These are phyloP conservation scores for Camellia japonica DNA, from an alignment of 148 eudicot genomes.

Conservation along the genomic window DNA sequence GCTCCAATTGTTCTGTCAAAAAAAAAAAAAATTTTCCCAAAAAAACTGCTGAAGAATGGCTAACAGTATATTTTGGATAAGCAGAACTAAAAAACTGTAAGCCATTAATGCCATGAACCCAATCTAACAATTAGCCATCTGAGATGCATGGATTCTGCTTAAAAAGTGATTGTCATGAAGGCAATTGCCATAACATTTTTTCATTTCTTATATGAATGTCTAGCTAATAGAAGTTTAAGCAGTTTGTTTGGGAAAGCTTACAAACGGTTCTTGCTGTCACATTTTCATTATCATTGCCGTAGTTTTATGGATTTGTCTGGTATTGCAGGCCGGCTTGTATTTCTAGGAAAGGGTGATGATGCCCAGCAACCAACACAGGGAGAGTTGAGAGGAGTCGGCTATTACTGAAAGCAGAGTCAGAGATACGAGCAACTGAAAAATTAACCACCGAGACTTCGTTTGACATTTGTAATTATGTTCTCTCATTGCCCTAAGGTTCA, in stretches of 20 bases:
- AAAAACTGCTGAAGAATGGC: neutral
- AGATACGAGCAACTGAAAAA: neutral
- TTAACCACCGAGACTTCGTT: neutral
- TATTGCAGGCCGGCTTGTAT: slow-evolving; percentile 58
- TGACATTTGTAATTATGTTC: slow-evolving; percentile 3
- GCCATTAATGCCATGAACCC: neutral
- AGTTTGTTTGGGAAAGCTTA: neutral
- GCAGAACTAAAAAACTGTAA: no score
- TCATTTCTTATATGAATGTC: neutral
- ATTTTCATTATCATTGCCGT: neutral
- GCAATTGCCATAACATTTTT: neutral
- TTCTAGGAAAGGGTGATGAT: slow-evolving; percentile 47
- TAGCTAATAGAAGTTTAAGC: neutral
- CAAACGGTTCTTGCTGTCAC: neutral
- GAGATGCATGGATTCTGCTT: neutral
- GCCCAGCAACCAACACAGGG: slow-evolving; percentile 27
- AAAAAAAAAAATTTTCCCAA: no score
- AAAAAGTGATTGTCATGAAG: no score
- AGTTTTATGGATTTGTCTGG: neutral
- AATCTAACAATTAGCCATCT: neutral
- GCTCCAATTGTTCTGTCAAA: neutral
- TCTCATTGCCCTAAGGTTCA: neutral
- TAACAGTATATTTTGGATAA: no score
- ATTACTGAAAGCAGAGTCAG: slow-evolving; percentile 35
- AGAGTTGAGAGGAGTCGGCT: slow-evolving; percentile 56